Evolutionary conservation across 805 yeast genomes (phyloP).

Genomic region (Saccharomycodes ludwigii): DNA sequence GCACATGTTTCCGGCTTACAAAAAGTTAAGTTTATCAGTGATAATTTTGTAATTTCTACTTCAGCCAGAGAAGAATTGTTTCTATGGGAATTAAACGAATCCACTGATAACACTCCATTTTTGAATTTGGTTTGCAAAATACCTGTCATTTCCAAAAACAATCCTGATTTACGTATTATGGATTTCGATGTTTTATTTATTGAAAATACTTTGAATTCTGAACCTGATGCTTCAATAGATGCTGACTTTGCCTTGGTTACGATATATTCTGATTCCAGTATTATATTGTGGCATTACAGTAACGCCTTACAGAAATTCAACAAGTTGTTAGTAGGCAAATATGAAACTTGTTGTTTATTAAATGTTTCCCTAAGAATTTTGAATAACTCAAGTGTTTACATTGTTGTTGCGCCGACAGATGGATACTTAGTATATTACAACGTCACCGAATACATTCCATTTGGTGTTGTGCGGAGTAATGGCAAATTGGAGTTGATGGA

Average conservation of each 20-base stretch:
- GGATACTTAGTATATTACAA: conserved; percentile 63
- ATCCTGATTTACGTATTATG: conserved; percentile 86
- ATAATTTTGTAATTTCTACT: conserved; percentile 36
- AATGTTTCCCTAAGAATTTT: conserved; percentile 37
- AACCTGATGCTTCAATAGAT: conserved; percentile 3
- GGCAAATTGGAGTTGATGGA: background rate
- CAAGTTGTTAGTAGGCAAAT: conserved; percentile 35
- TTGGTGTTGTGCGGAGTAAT: conserved; percentile 9
- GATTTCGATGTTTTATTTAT: conserved; percentile 49
- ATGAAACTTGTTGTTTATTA: conserved; percentile 68
- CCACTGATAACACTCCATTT: conserved; percentile 27
- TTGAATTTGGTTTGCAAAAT: conserved; percentile 40
- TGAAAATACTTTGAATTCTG: conserved; percentile 8
- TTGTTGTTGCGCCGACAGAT: conserved; percentile 68
- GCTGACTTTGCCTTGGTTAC: conserved; percentile 35
- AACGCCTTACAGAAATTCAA: conserved; percentile 26
- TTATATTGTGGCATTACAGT: conserved; percentile 52
- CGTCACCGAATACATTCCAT: conserved; percentile 23
- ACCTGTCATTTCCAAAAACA: conserved; percentile 35
- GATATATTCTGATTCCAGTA: conserved; percentile 76
- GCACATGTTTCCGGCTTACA: conserved; percentile 87
- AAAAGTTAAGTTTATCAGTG: conserved; percentile 47
- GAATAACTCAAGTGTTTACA: conserved; percentile 16
- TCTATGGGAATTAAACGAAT: conserved; percentile 53
- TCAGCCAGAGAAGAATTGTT: conserved; percentile 85